Evolutionary conservation across 2,329 filamentous ascomycete species (phyloP), one percentile per base, ranked within the genome.

Genomic region (Diaporthe citriasiana): DNA sequence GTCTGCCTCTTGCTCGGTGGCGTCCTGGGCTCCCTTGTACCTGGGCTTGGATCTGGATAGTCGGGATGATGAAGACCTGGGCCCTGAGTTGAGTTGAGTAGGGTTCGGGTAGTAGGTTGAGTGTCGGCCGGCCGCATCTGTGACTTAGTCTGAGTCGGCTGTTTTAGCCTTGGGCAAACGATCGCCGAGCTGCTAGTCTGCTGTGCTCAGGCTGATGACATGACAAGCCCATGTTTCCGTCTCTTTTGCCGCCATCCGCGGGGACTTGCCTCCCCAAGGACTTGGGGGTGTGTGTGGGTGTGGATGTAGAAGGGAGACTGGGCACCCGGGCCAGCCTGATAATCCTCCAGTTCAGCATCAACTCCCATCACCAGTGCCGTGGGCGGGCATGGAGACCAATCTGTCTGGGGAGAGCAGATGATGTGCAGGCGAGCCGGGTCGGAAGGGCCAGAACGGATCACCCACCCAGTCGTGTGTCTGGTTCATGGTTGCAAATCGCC

Each of bases 361-460:
- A 42, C 69, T 60, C 25, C 22, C 35, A 53, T 53, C 56, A 27
- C 35, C 25, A 42, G 66, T 47, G 27, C 42, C 53, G 53, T 53
- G 33, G 45, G 53, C 35, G 22, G 40, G 51, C 66, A 56, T 70
- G 53, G 35, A 42, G 50, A 70, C 35, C n/a, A 47, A 8, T 17
- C 51, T 59, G 53, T 35, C 40, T 33, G 53, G 22, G 30, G 55
- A 27, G 45, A 35, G 30, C 51, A 47, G 50, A 63, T 63, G 45
- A 55, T 71, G 70, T 71, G 70, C 56, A 63, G 70, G 57, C 33
- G 15, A 71, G n/a, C 55, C 42, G 42, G 60, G 30, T 66, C 33
- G 42, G 42, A 30, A 60, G 55, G 69, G 69, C 57, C 55, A 71
- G 55, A 51, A 60, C 69, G 60, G 69, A 71, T 51, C 69, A 51